These are phyloP conservation scores for Alternaria gansuensis DNA, from an alignment of 2,329 filamentous ascomycete genomes.

Conservation along the genomic window DNA sequence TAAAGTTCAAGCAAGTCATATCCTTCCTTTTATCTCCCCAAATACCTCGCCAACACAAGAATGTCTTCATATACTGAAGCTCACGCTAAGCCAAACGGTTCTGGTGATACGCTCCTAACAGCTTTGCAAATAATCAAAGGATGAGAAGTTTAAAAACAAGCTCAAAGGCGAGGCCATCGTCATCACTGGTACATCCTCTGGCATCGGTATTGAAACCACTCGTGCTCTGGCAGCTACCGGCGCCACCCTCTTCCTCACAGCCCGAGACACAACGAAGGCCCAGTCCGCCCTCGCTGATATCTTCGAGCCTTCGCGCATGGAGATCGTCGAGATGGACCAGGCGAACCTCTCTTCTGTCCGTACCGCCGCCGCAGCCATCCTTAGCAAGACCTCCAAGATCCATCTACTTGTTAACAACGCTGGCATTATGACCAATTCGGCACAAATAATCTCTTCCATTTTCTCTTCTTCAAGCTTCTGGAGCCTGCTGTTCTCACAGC, in stretches of 20 bases:
- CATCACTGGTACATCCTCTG: slow-evolving; percentile 43
- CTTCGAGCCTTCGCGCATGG: slow-evolving; percentile 39
- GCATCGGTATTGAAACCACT: slow-evolving; percentile 42
- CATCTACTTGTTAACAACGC: slow-evolving; percentile 58
- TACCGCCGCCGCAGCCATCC: slow-evolving; percentile 30
- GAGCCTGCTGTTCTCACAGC: slow-evolving; percentile 52
- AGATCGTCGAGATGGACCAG: slow-evolving; percentile 48
- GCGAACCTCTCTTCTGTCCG: slow-evolving; percentile 34
- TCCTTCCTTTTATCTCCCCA: neutral
- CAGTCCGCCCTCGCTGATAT: slow-evolving; percentile 23
- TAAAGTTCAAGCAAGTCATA: neutral
- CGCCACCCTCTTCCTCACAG: slow-evolving; percentile 55
- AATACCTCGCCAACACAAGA: neutral
- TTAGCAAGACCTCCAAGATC: slow-evolving; percentile 31
- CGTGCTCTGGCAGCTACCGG: slow-evolving; percentile 58
- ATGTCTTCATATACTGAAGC: neutral
- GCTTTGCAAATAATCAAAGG: slow-evolving; percentile 53
- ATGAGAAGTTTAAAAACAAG: slow-evolving; percentile 50
- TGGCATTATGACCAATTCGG: slow-evolving; percentile 59
- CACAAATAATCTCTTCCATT: slow-evolving; percentile 60
- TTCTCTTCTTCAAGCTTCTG: slow-evolving; percentile 56
- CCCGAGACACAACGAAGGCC: slow-evolving; percentile 56
- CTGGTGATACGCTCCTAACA: slow-evolving; percentile 55
- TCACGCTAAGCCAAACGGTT: slow-evolving; percentile 40
- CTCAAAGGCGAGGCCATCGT: slow-evolving; percentile 41